Conservation (phyloP, 192 early-diverging fungal genomes). For the Coemansia sp. region DNA sequence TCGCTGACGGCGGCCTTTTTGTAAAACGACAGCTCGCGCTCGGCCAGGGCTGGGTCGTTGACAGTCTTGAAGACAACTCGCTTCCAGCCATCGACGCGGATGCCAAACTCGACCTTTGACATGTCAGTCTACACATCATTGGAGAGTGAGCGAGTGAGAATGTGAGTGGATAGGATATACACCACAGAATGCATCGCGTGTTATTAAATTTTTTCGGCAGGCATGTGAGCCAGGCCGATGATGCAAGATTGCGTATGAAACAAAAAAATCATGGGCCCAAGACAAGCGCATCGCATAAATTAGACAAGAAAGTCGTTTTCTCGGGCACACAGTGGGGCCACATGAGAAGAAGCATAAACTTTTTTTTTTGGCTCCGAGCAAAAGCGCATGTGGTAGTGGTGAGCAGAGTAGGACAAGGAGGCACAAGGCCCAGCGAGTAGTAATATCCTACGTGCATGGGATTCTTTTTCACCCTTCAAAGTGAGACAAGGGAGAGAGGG, state of each 20-base stretch:
- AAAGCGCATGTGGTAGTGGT: too few relatives aligned
- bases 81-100: conserved; percentile 60
- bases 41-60: conserved; percentile 56
- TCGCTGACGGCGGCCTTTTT: conserved; percentile 43
- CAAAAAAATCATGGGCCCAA: conserved; percentile 3
- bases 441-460: conserved; percentile 5
- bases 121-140: conserved; percentile 59
- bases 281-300: neutral
- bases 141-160: too few relatives aligned
- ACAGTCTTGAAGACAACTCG: conserved; percentile 70
- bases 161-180: conserved; percentile 1
- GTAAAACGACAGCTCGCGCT: conserved; percentile 62
- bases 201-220: too few relatives aligned
- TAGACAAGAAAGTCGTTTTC: neutral
- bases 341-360: neutral
- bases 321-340: too few relatives aligned
- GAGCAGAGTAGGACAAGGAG: neutral
- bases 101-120: conserved; percentile 68
- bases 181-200: neutral
- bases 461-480: neutral
- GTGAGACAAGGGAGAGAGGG: neutral
- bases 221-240: conserved; percentile 4
- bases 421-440: neutral
- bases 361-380: too few relatives aligned
- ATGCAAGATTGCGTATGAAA: conserved; percentile 13